Evolutionary conservation across 2,329 filamentous ascomycete species (phyloP), one percentile per base, ranked within the genome.

Genomic region (Fusarium sp.): DNA sequence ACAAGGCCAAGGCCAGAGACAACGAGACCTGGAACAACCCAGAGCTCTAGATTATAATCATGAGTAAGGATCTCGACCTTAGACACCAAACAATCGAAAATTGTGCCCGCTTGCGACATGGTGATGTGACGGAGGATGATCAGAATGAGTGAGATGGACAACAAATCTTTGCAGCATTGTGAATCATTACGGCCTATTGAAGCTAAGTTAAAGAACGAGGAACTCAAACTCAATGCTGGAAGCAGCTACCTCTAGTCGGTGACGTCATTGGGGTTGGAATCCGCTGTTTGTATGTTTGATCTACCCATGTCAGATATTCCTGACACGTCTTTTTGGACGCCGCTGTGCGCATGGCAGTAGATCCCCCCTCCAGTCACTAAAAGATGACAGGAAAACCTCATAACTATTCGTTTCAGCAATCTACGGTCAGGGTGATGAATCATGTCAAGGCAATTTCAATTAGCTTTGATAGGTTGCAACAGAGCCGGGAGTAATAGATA

Each of bases 161-260:
- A 18, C 16, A 47, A 10, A 0, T 3, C 10, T 5, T 47, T 18
- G 5, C 42, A 16, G 4, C 42, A 18, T 25, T 47, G 42, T 18
- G 22, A 25, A 16, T 8, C 22, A 25, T 18, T 14, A 5, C 14
- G 3, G 22, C 42, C 5, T 18, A 16, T 25, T 18, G 14, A 25
- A 47, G 42, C 20, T 2, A 10, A 16, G 22, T 47, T 25, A 25
- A 18, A 25, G 14, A 9, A 25, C 1, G 18, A 25, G 3, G 8
- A 2, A 25, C 14, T 18, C 0, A 4, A 5, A 18, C 7, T 5
- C 0, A 18, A 47, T 9, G 14, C 42, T 18, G 2, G 1, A 0
- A 18, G 20, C 42, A 10, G 2, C 42, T 3, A 18, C 5, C 22
- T 2, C 7, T 9, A 10, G n/a, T n/a, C n/a, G 22, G 14, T 6